These are phyloP conservation scores for Alternaria hordeiaustralica DNA, from an alignment of 2,329 filamentous ascomycete genomes.

Conservation along the genomic window DNA sequence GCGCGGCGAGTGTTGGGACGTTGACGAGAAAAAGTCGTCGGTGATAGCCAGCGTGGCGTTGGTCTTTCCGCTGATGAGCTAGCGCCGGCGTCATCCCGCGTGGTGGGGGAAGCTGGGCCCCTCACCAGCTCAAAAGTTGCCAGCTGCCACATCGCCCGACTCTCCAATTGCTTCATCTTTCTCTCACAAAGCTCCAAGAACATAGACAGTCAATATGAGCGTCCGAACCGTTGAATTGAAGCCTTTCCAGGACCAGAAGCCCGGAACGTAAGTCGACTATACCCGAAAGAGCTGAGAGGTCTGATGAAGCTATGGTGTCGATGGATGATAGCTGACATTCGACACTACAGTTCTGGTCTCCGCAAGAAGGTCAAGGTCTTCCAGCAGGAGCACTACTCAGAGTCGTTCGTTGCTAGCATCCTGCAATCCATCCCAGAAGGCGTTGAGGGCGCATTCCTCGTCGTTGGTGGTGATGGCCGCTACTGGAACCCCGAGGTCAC, in stretches of 20 bases:
- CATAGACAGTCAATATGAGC: constrained; percentile 59
- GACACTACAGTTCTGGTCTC: constrained; percentile 78
- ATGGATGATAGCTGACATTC: constrained; percentile 34
- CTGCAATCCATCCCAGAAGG: constrained; percentile 96
- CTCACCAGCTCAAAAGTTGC: constrained; percentile 40
- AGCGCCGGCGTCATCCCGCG: constrained; percentile 39
- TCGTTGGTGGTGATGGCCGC: constrained; percentile 96
- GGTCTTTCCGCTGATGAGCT: constrained; percentile 17
- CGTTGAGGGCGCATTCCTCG: constrained; percentile 83
- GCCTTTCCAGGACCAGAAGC: constrained; percentile 95
- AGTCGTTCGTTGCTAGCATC: constrained; percentile 93
- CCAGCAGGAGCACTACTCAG: constrained; percentile 93
- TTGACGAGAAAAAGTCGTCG: constrained; percentile 17
- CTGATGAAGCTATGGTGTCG: constrained; percentile 6
- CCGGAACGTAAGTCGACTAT: constrained; percentile 84
- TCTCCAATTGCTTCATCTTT: constrained; percentile 29
- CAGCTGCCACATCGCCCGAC: constrained; percentile 17
- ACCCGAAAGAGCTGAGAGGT: background rate
- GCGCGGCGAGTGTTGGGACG: constrained; percentile 10
- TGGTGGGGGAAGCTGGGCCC: constrained; percentile 35
- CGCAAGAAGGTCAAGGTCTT: constrained; percentile 99
- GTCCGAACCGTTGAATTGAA: constrained; percentile 80
- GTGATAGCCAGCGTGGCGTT: constrained; percentile 14
- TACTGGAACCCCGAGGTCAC: constrained; percentile 98
- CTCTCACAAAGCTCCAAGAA: constrained; percentile 27